Evolutionary conservation across 2,329 filamentous ascomycete genomes (phyloP), one percentile per base, ranked within the genome.

Genomic region (Sclerotinia borealis): DNA sequence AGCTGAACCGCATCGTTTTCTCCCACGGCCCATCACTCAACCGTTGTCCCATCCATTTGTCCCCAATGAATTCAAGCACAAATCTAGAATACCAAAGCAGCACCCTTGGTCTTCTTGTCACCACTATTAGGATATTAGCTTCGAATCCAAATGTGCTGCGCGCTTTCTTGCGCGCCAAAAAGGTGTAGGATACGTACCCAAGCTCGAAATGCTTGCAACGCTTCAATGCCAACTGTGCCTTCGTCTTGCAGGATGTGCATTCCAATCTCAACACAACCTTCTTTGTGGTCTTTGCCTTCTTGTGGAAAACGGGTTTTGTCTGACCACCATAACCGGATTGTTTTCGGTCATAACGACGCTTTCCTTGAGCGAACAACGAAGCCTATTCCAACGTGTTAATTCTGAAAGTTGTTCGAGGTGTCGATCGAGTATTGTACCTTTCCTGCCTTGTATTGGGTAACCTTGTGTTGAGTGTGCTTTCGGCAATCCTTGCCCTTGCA

Each of bases 71-170:
- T 66, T 62, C 65, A 66, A 63, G 36, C 36, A 63, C 67, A 68
- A 81, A 85, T 83, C 89, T 96, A 99, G 88, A 99, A 99, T 77
- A 99, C 95, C 78, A 99, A 88, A 82, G 95, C 95, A 76, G 95
- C 95, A 90, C 95, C 95, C 92, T 99, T 99, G 77, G 95, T 99
- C 92, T 99, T 99, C 93, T 99, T 99, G 90, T 99, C 95, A 88
- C 95, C 95, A 89, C 95, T 96, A 75, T 76, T 73, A 63, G 66
- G 65, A 11, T 37, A 41, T 62, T 39, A 62, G 60, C 50, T 56
- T 19, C 11, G 13, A 11, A 11, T 31, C 19, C 19, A 11, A 31
- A 25, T 34, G 11, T 29, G 11, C n/a, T 47, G 11, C 4, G 11
- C 10, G 15, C 9, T n/a, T 29, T 48, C 11, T 31, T 61, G 39